Evolutionary conservation across 2,329 filamentous ascomycete species (phyloP), one percentile per base, ranked within the genome.

Genomic region (Aphanocladium album): DNA sequence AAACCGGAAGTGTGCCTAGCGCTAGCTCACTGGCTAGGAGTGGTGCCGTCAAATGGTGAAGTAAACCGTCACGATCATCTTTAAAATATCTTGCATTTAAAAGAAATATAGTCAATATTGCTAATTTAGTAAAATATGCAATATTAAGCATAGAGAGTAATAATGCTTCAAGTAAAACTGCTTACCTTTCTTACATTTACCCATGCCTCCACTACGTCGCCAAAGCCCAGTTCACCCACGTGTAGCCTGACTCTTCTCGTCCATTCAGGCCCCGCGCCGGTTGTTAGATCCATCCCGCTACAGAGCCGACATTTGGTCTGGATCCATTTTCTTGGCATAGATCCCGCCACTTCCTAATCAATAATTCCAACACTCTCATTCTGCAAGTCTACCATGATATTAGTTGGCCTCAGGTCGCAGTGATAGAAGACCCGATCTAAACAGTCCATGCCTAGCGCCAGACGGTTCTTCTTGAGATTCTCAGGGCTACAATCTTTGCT

Each of bases 271-370:
- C 30, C 30, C 5, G 5, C 30, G 30, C 9, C 30, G 30, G 5
- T 9, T 5, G 30, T 5, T 5, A 30, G 30, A 30, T 30, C 30
- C 30, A 30, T 62, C 17, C 68, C 70, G 23, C 58, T 52, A 7
- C 67, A 71, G 21, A 73, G 30, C 46, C 66, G 63, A 60, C 71
- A 72, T 55, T 73, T 72, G 3, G 70, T 73, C 56, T 67, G 62
- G 17, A 73, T 66, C 69, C 68, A 74, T 52, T 70, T 68, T 9
- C 41, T 64, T 2, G 70, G 69, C n/a, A 72, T 63, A 46, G 65
- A 72, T 2, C 71, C 69, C 39, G 69, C 67, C 45, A 64, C 65
- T 57, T 73, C 70, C 69, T 67, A 72, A 46, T 72, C 67, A 30
- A 72, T 71, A 21, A 72, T 68, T 1, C 69, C 68, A 23, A 73